Evolutionary conservation across 169 alveolate genomes (phyloP), one percentile per base, ranked within the genome.

Genomic region (Plasmodium adleri): DNA sequence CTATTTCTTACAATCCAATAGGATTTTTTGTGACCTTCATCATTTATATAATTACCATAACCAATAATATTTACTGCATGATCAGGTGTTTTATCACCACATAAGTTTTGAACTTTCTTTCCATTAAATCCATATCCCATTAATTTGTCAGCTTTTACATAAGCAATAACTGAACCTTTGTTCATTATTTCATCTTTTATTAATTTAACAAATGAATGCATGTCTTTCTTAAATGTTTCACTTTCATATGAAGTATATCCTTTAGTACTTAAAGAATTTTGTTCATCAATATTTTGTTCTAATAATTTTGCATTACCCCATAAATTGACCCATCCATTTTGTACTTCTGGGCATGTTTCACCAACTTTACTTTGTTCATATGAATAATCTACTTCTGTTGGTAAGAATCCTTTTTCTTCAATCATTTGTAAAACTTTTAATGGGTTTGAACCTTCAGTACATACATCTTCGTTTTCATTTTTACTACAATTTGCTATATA

Each of bases 1-100:
- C 92, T 85, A 32, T 85, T 85, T 70, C 87, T 70, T 5, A 85
- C 17, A 22, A 85, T 6, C 92, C 92, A 85, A 45, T 85, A 85
- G 28, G 91, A 60, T 45, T 88, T 75, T 52, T 72, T 83, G n/a
- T 72, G 74, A 12, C 72, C 92, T 2, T 58, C 9, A 4, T 6
- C 12, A 68, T 86, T 56, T 22, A 86, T 64, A 56, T 91, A 91
- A 28, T 63, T 72, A 43, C 94, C 94, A 85, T 85, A 91, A 1
- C 94, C 94, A 15, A 91, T 59, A 43, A 85, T 70, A n/a, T 32
- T 73, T 10, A 75, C 88, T 32, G 92, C 92, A 74, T 85, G 94
- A 24, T 74, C 92, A 17, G 86, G 74, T 20, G 52, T 63, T 1
- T 73, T 28, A 43, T 80, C 63, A 45, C 89, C 93, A 75, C 94